phyloP scores from a whole-genome alignment of 192 early-diverging fungal genomes.

The Coemansia sp. region DNA sequence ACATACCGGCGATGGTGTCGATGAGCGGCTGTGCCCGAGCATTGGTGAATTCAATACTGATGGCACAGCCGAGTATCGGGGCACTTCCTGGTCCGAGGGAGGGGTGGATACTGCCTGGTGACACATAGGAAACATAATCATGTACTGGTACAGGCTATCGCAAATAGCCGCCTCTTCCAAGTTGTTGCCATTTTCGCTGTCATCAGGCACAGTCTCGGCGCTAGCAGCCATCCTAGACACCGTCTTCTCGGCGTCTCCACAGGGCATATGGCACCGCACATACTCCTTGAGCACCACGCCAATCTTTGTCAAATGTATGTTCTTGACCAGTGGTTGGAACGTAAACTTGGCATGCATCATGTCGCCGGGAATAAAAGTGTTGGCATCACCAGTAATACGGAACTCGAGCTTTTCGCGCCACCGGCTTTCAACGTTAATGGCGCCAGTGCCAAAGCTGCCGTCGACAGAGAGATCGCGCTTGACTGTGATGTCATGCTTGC shows the following conservation, averaged over 20 bases:
- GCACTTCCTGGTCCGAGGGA: conserved; percentile 1
- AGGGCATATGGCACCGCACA: conserved; percentile 47
- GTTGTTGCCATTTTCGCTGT: not conserved
- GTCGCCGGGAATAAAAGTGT: conserved; percentile 51
- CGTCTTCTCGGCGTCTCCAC: conserved; percentile 47
- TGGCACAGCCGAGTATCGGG: conserved; percentile 4
- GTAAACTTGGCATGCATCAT: conserved; percentile 29
- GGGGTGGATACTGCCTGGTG: not conserved
- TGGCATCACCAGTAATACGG: conserved; percentile 31
- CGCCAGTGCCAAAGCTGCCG: conserved; percentile 51
- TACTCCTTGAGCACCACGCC: conserved; percentile 55
- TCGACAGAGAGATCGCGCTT: conserved; percentile 53
- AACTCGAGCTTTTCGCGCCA: conserved; percentile 56
- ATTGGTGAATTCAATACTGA: not conserved
- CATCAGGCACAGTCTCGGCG: conserved; percentile 25
- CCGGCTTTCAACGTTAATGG: conserved; percentile 49
- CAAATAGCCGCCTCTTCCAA: conserved; percentile 5
- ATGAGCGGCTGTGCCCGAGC: not conserved
- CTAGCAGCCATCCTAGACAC: conserved; percentile 43
- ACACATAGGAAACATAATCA: not conserved
- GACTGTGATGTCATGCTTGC: conserved; percentile 28
- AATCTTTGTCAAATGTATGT: conserved; percentile 42
- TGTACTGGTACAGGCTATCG: conserved; percentile 15
- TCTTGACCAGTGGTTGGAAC: conserved; percentile 55
- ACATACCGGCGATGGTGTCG: conserved; percentile 7